phyloP scores from a whole-genome alignment of 768 basidiomycete species.

The Pisolithus sp. region DNA sequence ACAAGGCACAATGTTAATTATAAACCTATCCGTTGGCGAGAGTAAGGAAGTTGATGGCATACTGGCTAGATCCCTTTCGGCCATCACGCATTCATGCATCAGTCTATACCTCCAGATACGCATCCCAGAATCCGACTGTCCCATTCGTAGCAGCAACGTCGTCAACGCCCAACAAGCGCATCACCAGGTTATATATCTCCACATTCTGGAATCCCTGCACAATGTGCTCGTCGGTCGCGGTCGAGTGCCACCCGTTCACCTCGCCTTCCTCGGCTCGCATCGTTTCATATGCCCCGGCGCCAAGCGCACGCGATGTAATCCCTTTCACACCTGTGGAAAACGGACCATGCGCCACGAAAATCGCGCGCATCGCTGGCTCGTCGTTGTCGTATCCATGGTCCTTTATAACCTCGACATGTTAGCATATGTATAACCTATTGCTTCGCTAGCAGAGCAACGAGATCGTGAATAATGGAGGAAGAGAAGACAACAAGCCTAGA shows the following conservation, averaged over 20 bases:
- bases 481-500: not conserved
- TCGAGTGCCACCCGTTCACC: slow-evolving; percentile 51
- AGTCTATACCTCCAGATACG: slow-evolving; percentile 40
- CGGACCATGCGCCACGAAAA: slow-evolving; percentile 90
- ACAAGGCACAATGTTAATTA: too few species aligned
- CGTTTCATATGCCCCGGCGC: not conserved
- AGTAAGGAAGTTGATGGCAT: too few species aligned
- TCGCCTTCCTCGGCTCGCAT: not conserved
- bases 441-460: too few species aligned
- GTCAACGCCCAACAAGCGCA: slow-evolving; percentile 62
- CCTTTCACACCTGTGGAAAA: slow-evolving; percentile 66
- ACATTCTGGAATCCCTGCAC: slow-evolving; percentile 84
- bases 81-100: too few species aligned
- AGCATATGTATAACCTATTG: not conserved
- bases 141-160: slow-evolving; percentile 65
- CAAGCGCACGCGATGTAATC: slow-evolving; percentile 20
- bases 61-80: too few species aligned
- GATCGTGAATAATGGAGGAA: too few species aligned
- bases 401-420: slow-evolving; percentile 28
- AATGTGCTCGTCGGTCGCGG: slow-evolving; percentile 48
- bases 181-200: slow-evolving; percentile 78
- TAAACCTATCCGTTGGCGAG: too few species aligned
- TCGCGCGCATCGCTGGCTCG: slow-evolving; percentile 73
- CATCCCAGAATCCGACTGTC: slow-evolving; percentile 78
- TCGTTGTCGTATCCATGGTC: slow-evolving; percentile 90